phyloP scores from a whole-genome alignment of 768 basidiomycete genomes.

The Omphalotus guepiniiformis region DNA sequence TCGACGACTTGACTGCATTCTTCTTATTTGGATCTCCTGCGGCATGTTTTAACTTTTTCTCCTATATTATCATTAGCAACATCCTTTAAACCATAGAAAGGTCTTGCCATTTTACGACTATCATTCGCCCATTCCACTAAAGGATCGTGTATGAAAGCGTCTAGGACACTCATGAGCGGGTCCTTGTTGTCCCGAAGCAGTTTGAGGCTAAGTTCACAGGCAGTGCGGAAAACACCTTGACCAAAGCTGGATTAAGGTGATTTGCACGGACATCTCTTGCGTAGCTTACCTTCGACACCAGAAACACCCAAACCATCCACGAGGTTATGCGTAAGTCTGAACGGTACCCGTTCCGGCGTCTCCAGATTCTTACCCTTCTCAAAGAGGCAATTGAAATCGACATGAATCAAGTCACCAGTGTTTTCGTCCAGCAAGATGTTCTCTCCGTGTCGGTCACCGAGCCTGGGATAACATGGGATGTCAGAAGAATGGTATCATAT shows the following conservation, averaged over 20 bases:
- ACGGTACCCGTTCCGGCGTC: constrained; percentile 89
- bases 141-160: constrained; percentile 96
- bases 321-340: constrained; percentile 90
- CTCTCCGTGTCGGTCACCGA: constrained; percentile 97
- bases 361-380: constrained; percentile 91
- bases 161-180: constrained; percentile 90
- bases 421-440: constrained; percentile 90
- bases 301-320: constrained; percentile 91
- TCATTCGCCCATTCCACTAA: constrained; percentile 94
- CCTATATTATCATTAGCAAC: constrained; percentile 1
- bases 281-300: constrained; percentile 75
- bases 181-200: constrained; percentile 89
- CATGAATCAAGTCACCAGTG: constrained; percentile 90
- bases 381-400: constrained; percentile 97
- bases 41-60: constrained; percentile 39
- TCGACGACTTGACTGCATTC: constrained; percentile 29
- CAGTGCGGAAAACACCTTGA: constrained; percentile 81
- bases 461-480: constrained; percentile 37
- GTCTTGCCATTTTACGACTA: constrained; percentile 55
- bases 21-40: not conserved
- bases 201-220: constrained; percentile 87
- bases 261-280: not conserved
- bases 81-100: not conserved
- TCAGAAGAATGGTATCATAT: not conserved
- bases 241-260: not conserved